Conservation (phyloP, 2,329 filamentous ascomycete genomes). For the Macrophomina pseudophaseolina region DNA sequence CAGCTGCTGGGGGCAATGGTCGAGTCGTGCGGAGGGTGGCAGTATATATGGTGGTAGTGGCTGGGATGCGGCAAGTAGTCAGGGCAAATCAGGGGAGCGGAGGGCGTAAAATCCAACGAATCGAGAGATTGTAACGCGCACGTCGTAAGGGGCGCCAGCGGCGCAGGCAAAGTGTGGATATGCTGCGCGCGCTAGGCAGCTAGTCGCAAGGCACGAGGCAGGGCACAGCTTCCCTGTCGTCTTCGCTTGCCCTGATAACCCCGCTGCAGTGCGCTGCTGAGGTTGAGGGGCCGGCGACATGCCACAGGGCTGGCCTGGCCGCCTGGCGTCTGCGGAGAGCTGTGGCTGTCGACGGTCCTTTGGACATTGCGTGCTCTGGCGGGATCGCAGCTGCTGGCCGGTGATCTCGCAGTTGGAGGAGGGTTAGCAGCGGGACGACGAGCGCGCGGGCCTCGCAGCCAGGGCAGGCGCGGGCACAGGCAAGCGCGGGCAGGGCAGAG, state of each 20-base stretch:
- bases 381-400: constrained; percentile 5
- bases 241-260: background rate
- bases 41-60: constrained; percentile 6
- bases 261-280: background rate
- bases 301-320: background rate
- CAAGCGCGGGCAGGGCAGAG: background rate
- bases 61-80: background rate
- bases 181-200: constrained; percentile 11
- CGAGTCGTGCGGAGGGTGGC: background rate
- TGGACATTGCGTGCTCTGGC: constrained; percentile 15
- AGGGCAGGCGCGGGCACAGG: background rate
- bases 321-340: constrained; percentile 13
- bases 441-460: too few species aligned
- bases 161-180: constrained; percentile 21
- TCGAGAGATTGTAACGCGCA: background rate
- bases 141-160: constrained; percentile 19
- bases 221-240: background rate
- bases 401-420: constrained; percentile 6
- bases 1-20: background rate
- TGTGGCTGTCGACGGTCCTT: background rate
- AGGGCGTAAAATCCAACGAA: constrained; percentile 3
- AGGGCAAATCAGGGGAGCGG: constrained; percentile 6
- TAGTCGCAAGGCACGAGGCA: constrained; percentile 19
- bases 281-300: background rate
- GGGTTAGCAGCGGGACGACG: too few species aligned